Conservation (phyloP, 202 grass and related monocot species). For the Elaeis oleifera region DNA sequence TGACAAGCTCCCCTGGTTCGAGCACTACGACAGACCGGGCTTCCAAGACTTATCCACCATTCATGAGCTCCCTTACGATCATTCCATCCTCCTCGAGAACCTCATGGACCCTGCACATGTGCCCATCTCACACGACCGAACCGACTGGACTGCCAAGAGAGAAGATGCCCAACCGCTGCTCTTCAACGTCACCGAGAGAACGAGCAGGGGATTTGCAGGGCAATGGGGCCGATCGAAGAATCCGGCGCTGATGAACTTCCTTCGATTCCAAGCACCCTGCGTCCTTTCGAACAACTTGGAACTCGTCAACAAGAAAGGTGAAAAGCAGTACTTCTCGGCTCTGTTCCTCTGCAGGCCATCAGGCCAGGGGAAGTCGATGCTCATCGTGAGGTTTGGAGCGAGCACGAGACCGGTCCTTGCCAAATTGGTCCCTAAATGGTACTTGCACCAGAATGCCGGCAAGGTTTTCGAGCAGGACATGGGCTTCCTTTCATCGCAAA, state of each 20-base stretch:
- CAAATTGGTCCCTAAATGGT: conserved; percentile 54
- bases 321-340: conserved; percentile 54
- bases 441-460: conserved; percentile 72
- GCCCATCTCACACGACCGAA: conserved; percentile 93
- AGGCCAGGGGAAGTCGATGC: conserved; percentile 80
- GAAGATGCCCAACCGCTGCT: conserved; percentile 81
- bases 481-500: conserved; percentile 94
- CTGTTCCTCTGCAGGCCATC: conserved; percentile 80
- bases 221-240: conserved; percentile 35
- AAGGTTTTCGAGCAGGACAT: conserved; percentile 99
- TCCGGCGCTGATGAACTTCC: conserved; percentile 43
- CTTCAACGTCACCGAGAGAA: conserved; percentile 70
- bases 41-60: conserved; percentile 70
- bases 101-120: conserved; percentile 96
- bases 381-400: conserved; percentile 60
- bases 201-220: conserved; percentile 52
- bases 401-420: conserved; percentile 23
- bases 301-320: conserved; percentile 48
- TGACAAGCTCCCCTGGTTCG: conserved; percentile 64
- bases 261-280: conserved; percentile 74
- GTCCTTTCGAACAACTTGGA: conserved; percentile 64
- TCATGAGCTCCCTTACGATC: conserved; percentile 94
- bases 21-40: conserved; percentile 49
- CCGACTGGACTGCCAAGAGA: conserved; percentile 81
- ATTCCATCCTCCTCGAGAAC: conserved; percentile 96